Evolutionary conservation across 257 asterid genomes (phyloP), one percentile per base, ranked within the genome.

Genomic region (Nicotiana benthamiana): DNA sequence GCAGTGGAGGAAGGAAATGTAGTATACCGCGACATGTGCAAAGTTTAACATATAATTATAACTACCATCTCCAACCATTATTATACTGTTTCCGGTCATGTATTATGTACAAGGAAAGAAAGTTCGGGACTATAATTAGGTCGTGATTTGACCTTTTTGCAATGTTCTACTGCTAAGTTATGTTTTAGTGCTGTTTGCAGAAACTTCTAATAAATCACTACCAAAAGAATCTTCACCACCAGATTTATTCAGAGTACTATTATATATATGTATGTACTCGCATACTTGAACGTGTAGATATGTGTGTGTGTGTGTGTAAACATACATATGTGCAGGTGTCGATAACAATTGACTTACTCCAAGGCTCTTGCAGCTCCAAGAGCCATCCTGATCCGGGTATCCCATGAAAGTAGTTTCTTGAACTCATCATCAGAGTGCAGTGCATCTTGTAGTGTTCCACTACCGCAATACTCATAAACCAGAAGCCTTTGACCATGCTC

Each of bases 321-420:
- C 36, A 32, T 32, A 32, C 36, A 32, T 32, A 32, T 32, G 15
- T 13, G 15, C 2, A 13, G 54, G 63, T 82, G 54, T 11, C 26
- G 28, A 27, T n/a, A 32, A 74, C 36, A 10, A 63, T 54, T 81
- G 56, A 88, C 98, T 86, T 86, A 95, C 99, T 91, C 99, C 62
- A 95, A 87, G 75, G 95, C 99, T 87, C 98, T 90, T 75, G 99
- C 99, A 89, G 97, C 97, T 85, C 97, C 97, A 80, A 95, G 96
- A 28, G 97, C 97, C 97, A 95, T 89, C 83, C 97, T 86, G 84
- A 95, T 88, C 57, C 99, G 97, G 24, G 85, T 87, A 86, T 95
- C 93, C 99, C 99, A 95, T 17, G 97, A 88, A 80, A 95, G 95
- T 20, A 88, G 83, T 72, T 85, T 90, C 86, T 92, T 92, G 68